Evolutionary conservation across 176 grass and related monocot genomes (phyloP).

Genomic region (Neostapfia colusana): DNA sequence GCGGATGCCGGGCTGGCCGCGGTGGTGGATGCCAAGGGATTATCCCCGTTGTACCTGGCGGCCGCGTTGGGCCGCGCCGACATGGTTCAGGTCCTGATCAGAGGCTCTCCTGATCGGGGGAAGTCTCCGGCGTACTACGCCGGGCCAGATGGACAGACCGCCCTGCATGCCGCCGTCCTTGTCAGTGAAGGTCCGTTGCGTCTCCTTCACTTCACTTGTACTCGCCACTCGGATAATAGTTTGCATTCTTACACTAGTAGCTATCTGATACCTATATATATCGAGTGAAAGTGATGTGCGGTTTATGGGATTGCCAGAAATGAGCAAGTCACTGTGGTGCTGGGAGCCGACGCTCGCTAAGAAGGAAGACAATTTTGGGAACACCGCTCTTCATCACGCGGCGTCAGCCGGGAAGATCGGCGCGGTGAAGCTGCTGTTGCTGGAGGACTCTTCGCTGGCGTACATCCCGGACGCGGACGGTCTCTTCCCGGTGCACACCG

Average conservation of each 20-base stretch:
- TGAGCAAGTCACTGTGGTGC: conserved; percentile 28
- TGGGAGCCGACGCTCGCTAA: conserved; percentile 26
- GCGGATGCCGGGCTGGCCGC: conserved; percentile 16
- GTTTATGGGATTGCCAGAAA: conserved; percentile 21
- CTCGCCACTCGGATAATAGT: neutral
- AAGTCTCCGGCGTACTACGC: conserved; percentile 19
- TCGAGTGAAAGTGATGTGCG: too few relatives aligned
- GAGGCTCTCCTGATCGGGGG: neutral
- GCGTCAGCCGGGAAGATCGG: conserved; percentile 24
- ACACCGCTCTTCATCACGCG: conserved; percentile 53
- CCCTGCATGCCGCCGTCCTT: conserved; percentile 51
- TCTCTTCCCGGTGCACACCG: conserved; percentile 43
- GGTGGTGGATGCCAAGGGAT: conserved; percentile 15
- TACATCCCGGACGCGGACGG: conserved; percentile 43
- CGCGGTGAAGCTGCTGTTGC: conserved; percentile 38
- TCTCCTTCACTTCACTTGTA: neutral
- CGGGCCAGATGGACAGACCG: conserved; percentile 41
- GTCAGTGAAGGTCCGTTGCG: conserved; percentile 11
- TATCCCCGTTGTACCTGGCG: conserved; percentile 46
- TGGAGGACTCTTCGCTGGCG: conserved; percentile 24
- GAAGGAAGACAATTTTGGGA: conserved; percentile 36
- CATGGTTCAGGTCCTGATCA: conserved; percentile 26
- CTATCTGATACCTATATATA: too few relatives aligned
- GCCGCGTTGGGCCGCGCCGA: conserved; percentile 20
- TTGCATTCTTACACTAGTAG: too few relatives aligned